A percentile compares a stretch with the other conserved stretches of the same genome.
phyloP scores from a whole-genome alignment of 2,329 filamentous ascomycete genomes.

The Raffaelea ambrosiae region DNA sequence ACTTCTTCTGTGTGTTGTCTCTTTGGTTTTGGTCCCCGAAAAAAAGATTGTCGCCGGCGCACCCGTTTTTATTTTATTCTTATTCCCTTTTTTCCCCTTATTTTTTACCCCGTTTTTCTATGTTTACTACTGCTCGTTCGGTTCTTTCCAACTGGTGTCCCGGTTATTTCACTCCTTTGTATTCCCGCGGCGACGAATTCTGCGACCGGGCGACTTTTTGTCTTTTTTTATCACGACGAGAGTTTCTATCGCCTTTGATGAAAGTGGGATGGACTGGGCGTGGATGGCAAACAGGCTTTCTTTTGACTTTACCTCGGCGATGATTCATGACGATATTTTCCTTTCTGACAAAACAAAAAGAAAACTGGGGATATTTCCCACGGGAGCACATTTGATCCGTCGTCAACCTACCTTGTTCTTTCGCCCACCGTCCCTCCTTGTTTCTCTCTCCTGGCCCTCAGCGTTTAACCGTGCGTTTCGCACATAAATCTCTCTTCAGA shows the following conservation, averaged over 20 bases:
- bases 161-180: background rate
- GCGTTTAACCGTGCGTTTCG: slow-evolving; percentile 22
- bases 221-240: slow-evolving; percentile 5
- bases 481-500: slow-evolving; percentile 20
- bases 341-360: slow-evolving; percentile 8
- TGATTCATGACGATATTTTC: slow-evolving; percentile 13
- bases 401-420: slow-evolving; percentile 13
- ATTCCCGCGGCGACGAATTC: background rate
- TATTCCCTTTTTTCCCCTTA: background rate
- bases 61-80: background rate
- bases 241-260: background rate
- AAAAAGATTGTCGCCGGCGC: background rate
- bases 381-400: slow-evolving; percentile 33
- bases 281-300: slow-evolving; percentile 9
- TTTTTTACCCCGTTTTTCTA: background rate
- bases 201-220: slow-evolving; percentile 6
- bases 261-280: slow-evolving; percentile 8
- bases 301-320: slow-evolving; percentile 10
- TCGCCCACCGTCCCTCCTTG: slow-evolving; percentile 12
- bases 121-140: too few species aligned
- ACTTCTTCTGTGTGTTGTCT: background rate
- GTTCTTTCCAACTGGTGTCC: slow-evolving; percentile 1
- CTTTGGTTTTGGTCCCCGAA: background rate
- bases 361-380: slow-evolving; percentile 4
- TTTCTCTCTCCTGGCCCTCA: slow-evolving; percentile 17